Evolutionary conservation across 306 rosid genomes (phyloP).

Genomic region (Vigna mungo): DNA sequence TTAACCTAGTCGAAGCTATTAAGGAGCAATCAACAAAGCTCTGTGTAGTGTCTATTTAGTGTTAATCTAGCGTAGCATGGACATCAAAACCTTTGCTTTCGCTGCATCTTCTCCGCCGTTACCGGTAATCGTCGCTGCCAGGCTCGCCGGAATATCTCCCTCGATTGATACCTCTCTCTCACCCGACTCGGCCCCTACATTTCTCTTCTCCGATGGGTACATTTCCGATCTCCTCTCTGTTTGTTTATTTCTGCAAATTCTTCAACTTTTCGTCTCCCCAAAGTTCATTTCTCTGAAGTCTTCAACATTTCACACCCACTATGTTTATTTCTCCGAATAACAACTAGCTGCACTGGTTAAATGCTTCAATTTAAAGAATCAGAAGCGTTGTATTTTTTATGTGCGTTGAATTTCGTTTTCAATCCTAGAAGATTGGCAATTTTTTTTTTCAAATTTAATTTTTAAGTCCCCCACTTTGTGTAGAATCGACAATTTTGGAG

Average conservation of each 20-base stretch:
- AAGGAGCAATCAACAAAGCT: background rate
- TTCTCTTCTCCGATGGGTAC: constrained; percentile 75
- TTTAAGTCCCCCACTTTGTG: background rate
- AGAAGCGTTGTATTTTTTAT: background rate
- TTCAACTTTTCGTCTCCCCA: background rate
- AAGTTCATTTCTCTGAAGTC: background rate
- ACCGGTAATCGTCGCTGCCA: constrained; percentile 73
- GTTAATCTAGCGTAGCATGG: constrained; percentile 52
- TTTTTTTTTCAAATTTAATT: background rate
- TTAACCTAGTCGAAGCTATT: background rate
- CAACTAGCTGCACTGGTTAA: background rate
- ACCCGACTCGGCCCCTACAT: constrained; percentile 61
- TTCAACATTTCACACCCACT: no score
- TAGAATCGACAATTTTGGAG: constrained; percentile 15
- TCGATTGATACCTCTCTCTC: constrained; percentile 60
- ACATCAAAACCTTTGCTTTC: constrained; percentile 60
- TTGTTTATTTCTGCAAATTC: background rate
- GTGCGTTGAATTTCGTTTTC: background rate
- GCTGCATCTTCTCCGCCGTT: constrained; percentile 72
- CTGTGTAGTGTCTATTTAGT: background rate
- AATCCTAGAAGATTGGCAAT: background rate
- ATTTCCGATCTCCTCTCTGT: background rate
- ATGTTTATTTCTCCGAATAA: background rate
- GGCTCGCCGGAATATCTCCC: constrained; percentile 60
- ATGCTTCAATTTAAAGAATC: background rate